Evolutionary conservation across 1,284 basidiomycete species (phyloP).

Genomic region (Volvariella surrecta): DNA sequence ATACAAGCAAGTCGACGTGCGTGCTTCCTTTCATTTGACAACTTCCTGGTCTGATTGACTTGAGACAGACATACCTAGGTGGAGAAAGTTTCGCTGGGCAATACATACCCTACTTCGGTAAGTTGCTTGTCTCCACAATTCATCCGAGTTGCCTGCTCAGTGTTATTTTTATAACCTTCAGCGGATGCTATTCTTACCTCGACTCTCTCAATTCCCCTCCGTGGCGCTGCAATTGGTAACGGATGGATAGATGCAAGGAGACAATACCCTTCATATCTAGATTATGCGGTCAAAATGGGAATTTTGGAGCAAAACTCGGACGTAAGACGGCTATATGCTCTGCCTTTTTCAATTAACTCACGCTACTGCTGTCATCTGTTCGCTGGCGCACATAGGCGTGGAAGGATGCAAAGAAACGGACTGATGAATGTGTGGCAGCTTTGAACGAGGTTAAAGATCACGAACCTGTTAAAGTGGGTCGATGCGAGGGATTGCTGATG

Average conservation of each 20-base stretch:
- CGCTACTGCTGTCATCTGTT: background rate
- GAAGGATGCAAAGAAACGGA: conserved; percentile 51
- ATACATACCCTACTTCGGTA: conserved; percentile 94
- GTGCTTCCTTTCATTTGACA: conserved; percentile 23
- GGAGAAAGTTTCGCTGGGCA: conserved; percentile 99
- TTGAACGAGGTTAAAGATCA: conserved; percentile 36
- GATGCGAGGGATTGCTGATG: conserved; percentile 63
- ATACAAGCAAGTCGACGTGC: conserved; percentile 73
- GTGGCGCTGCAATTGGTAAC: conserved; percentile 90
- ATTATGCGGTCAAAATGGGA: conserved; percentile 78
- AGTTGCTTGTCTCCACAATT: conserved; percentile 12
- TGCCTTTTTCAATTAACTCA: conserved; percentile 6
- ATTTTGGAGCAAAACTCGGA: conserved; percentile 70
- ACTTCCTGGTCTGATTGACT: conserved; percentile 4
- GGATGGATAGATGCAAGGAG: conserved; percentile 90
- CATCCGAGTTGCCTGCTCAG: conserved; percentile 3
- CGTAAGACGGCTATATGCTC: conserved; percentile 27
- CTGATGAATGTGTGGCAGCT: conserved; percentile 55
- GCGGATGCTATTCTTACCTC: conserved; percentile 78
- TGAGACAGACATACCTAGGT: conserved; percentile 77
- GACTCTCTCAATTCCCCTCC: conserved; percentile 47
- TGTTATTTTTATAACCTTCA: conserved; percentile 21
- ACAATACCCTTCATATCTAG: conserved; percentile 89
- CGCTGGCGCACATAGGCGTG: conserved; percentile 40
- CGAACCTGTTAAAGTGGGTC: conserved; percentile 56